Evolutionary conservation across 2,329 filamentous ascomycete species (phyloP).

Genomic region (Sporothrix curviconia): DNA sequence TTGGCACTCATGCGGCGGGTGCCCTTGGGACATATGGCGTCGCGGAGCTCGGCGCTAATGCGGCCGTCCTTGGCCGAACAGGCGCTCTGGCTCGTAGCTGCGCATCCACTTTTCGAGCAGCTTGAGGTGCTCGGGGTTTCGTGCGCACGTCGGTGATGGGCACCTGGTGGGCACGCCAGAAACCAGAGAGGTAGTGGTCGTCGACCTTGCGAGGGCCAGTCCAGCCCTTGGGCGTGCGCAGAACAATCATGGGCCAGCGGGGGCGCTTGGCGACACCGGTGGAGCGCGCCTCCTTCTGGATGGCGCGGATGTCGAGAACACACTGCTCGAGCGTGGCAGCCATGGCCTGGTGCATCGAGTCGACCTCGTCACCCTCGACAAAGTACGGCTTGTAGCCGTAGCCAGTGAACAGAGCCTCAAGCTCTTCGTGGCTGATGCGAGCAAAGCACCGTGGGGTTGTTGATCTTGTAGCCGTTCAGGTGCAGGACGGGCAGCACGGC

Average conservation of each 20-base stretch:
- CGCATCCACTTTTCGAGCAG: slow-evolving; percentile 71
- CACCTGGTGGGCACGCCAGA: slow-evolving; percentile 73
- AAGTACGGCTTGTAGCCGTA: slow-evolving; percentile 78
- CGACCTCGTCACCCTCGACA: slow-evolving; percentile 66
- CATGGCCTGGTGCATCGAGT: slow-evolving; percentile 78
- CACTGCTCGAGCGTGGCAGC: slow-evolving; percentile 68
- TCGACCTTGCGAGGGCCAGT: slow-evolving; percentile 67
- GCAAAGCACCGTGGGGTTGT: slow-evolving; percentile 70
- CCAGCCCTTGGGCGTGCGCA: slow-evolving; percentile 75
- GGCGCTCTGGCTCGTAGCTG: slow-evolving; percentile 64
- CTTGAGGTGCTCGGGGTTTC: slow-evolving; percentile 60
- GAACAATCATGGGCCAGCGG: slow-evolving; percentile 71
- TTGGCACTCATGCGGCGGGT: slow-evolving; percentile 70
- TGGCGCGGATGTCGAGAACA: slow-evolving; percentile 59
- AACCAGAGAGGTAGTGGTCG: slow-evolving; percentile 65
- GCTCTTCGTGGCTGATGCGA: slow-evolving; percentile 66
- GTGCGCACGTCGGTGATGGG: slow-evolving; percentile 64
- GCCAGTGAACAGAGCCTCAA: slow-evolving; percentile 61
- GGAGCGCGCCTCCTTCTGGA: slow-evolving; percentile 66
- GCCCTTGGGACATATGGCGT: slow-evolving; percentile 57
- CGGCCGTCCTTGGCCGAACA: slow-evolving; percentile 60
- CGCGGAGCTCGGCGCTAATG: slow-evolving; percentile 55
- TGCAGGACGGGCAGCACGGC: slow-evolving; percentile 72
- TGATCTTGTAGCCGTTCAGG: slow-evolving; percentile 81
- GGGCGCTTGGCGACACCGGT: slow-evolving; percentile 64